A percentile compares a stretch with the other conserved stretches of the same genome.
Conservation (phyloP, 2,329 filamentous ascomycete genomes). For the Bipolaris bicolor region DNA sequence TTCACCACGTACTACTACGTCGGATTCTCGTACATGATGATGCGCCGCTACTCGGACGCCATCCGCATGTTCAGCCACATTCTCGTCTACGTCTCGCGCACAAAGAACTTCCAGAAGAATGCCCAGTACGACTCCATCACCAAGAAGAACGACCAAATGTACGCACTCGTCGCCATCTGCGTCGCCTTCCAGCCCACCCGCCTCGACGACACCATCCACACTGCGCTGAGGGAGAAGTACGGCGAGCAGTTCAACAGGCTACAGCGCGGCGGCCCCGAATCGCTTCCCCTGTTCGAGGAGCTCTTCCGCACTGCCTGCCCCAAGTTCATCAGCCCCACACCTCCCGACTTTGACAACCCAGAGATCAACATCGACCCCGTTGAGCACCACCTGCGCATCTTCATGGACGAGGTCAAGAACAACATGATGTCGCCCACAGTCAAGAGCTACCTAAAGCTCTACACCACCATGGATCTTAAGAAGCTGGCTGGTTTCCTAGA, state of each 20-base stretch:
- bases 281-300: conserved; percentile 96
- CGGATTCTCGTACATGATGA: conserved; percentile 99
- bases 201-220: conserved; percentile 98
- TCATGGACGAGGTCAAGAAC: conserved; percentile 99
- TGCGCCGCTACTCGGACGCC: conserved; percentile 98
- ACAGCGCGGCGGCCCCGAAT: conserved; percentile 93
- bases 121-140: conserved; percentile 97
- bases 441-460: conserved; percentile 97
- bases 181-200: conserved; percentile 97
- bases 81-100: conserved; percentile 95
- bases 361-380: conserved; percentile 94
- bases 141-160: conserved; percentile 99
- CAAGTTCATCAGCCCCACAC: conserved; percentile 98
- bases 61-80: conserved; percentile 99
- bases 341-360: conserved; percentile 97
- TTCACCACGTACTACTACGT: conserved; percentile 99
- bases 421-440: conserved; percentile 98
- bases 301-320: conserved; percentile 97
- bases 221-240: conserved; percentile 96
- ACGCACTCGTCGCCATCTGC: conserved; percentile 97
- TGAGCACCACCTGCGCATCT: conserved; percentile 95
- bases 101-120: conserved; percentile 99
- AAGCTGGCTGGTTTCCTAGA: conserved; percentile 98
- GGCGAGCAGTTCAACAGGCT: conserved; percentile 97
- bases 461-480: conserved; percentile 99